Percentiles rank a stretch among this genome's conserved stretches.
phyloP scores from a whole-genome alignment of 345 rosid species.

The Lepidium aucheri region DNA sequence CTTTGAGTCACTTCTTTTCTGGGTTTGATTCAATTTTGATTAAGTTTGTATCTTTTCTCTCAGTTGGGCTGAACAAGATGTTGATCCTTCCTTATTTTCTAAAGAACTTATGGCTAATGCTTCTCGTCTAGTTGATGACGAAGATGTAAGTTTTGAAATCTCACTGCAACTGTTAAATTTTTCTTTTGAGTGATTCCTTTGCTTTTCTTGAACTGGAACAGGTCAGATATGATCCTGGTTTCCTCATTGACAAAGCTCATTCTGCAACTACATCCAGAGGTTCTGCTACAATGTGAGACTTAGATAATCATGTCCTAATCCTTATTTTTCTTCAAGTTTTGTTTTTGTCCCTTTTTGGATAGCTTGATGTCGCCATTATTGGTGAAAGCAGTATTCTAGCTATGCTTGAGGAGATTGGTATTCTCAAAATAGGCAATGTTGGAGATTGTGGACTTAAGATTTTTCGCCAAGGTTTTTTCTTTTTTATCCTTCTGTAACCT shows the following conservation, averaged over 20 bases:
- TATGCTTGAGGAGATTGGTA: conserved; percentile 64
- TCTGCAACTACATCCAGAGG: conserved; percentile 65
- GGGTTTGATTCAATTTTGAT: background rate
- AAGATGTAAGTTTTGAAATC: conserved; percentile 37
- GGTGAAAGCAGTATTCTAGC: conserved; percentile 53
- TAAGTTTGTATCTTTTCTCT: conserved; percentile 17
- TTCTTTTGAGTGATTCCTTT: background rate
- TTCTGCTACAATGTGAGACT: conserved; percentile 63
- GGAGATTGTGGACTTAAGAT: conserved; percentile 86
- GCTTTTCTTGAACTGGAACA: conserved; percentile 1
- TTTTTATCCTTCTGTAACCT: background rate
- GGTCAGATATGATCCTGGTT: conserved; percentile 72
- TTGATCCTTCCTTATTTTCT: conserved; percentile 83
- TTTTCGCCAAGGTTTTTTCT: conserved; percentile 48
- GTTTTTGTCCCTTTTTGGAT: background rate
- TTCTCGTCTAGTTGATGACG: conserved; percentile 44
- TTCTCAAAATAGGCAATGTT: conserved; percentile 60
- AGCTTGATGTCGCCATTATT: conserved; percentile 17
- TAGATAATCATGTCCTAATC: background rate
- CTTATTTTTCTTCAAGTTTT: background rate
- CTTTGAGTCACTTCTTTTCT: background rate
- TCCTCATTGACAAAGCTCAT: conserved; percentile 76
- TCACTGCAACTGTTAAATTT: background rate
- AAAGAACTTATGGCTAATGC: conserved; percentile 66
- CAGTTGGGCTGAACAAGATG: conserved; percentile 85